Base-by-base conservation (phyloP, 208 protist genomes). In the Acanthamoeba sp. region DNA sequence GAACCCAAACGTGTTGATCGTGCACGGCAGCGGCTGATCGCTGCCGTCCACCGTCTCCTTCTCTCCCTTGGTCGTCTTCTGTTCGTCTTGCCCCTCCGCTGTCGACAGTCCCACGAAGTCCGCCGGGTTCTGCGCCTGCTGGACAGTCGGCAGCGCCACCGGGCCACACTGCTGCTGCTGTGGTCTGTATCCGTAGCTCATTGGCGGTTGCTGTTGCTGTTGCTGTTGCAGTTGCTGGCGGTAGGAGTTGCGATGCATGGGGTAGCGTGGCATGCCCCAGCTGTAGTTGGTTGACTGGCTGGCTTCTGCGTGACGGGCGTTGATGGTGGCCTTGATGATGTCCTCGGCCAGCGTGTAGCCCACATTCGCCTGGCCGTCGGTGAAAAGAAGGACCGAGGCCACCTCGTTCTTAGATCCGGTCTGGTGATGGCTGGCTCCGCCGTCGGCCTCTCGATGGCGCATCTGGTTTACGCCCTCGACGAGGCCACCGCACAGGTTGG, bases 1-100 rank as follows among this genome's bases (percentile, higher is more conserved):
- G 93, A 97, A 97, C 16, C 96, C 96, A 84, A 97, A 97, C 2
- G 14, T 29, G 80, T 88, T 88, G 80, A 88, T 88, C 14, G 80
- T 88, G 78, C 78, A 38, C 36, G 71, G 71, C 71, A 80, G 40
- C 71, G 18, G 71, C 22, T n/a, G 6, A 3, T 62, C 55, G 20
- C 16, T 16, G 16, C 66, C 20, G 29, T 38, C 66, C 66, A 76
- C 29, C 6, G 29, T 6, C 66, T 76, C 20, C 66, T 76, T n/a
- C n/a, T n/a, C n/a, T n/a, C n/a, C n/a, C n/a, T n/a, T n/a, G n/a
- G 45, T 16, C 45, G 45, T 80, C 69, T 45, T 80, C 55, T n/a
- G 12, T 3, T 62, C 55, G 14, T 62, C 45, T 12, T 1, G 16
- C 22, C 1, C 22, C 20, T 24, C 14, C 40, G 69, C 20, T 32